A percentile compares a stretch with the other conserved stretches of the same genome.
Conservation (phyloP, 2,329 filamentous ascomycete species). For the Chrysosporium keratinophilum region DNA sequence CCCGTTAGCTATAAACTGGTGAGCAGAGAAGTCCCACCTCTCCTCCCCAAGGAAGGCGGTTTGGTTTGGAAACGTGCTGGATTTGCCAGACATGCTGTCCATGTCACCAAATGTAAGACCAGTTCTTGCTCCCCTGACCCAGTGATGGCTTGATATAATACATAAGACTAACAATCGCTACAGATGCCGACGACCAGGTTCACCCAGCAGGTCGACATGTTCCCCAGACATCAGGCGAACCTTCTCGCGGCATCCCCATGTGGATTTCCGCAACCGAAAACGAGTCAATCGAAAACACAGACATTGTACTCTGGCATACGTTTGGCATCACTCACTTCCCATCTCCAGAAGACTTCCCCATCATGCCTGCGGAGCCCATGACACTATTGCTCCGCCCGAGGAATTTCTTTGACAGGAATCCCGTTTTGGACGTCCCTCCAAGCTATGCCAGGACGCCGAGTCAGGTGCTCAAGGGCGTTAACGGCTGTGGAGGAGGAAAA, state of each 20-base stretch:
- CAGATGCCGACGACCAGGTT: slow-evolving; percentile 69
- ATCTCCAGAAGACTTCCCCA: slow-evolving; percentile 76
- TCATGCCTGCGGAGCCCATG: slow-evolving; percentile 85
- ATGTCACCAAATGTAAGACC: slow-evolving; percentile 74
- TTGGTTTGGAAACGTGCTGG: slow-evolving; percentile 83
- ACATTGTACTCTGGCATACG: slow-evolving; percentile 87
- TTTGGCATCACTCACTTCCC: slow-evolving; percentile 89
- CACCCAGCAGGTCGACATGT: slow-evolving; percentile 81
- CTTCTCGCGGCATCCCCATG: slow-evolving; percentile 59
- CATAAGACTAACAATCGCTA: slow-evolving; percentile 8
- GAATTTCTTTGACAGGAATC: slow-evolving; percentile 74
- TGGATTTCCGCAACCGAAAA: slow-evolving; percentile 62
- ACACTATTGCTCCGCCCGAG: slow-evolving; percentile 65
- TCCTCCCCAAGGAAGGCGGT: slow-evolving; percentile 70
- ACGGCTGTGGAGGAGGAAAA: slow-evolving; percentile 22
- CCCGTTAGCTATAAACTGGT: slow-evolving; percentile 82
- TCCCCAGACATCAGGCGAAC: slow-evolving; percentile 74
- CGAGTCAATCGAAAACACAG: slow-evolving; percentile 63
- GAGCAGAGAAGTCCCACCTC: slow-evolving; percentile 65
- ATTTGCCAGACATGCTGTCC: slow-evolving; percentile 76
- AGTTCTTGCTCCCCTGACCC: slow-evolving; percentile 1
- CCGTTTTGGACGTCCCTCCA: slow-evolving; percentile 69
- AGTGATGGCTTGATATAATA: slow-evolving; percentile 1
- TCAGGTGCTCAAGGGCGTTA: slow-evolving; percentile 44
- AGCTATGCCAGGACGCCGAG: slow-evolving; percentile 64